Evolutionary conservation across 805 yeast genomes (phyloP).

Genomic region (Kodamaea sagamina): DNA sequence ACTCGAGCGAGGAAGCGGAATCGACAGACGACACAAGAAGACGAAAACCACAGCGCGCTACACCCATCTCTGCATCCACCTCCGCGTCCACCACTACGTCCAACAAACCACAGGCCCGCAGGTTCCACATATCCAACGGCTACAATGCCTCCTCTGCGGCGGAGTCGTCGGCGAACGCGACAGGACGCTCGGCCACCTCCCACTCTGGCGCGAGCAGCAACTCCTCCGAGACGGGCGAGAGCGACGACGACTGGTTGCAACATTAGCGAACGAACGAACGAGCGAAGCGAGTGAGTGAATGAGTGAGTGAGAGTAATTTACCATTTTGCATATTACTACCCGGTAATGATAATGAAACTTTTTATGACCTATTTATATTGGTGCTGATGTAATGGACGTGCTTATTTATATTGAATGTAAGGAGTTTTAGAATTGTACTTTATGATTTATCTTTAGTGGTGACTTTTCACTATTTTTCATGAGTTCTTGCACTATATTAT

Average conservation of each 20-base stretch:
- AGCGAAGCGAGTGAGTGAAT: too few relatives aligned
- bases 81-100: conserved; percentile 3
- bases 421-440: neutral
- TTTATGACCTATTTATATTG: conserved; percentile 1
- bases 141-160: neutral
- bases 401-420: neutral
- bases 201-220: conserved; percentile 1
- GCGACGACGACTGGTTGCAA: conserved; percentile 9
- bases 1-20: neutral
- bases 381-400: neutral
- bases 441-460: neutral
- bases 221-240: conserved; percentile 8
- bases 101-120: conserved; percentile 7
- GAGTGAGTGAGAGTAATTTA: neutral
- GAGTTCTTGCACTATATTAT: too few relatives aligned
- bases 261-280: too few relatives aligned
- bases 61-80: conserved; percentile 5
- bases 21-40: neutral
- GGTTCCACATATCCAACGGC: conserved; percentile 8
- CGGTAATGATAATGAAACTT: conserved; percentile 8
- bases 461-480: too few relatives aligned
- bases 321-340: conserved; percentile 8
- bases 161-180: neutral
- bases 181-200: conserved; percentile 1
- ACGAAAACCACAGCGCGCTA: conserved; percentile 2